phyloP scores from a whole-genome alignment of 257 asterid species.

The Coffea eugenioides region DNA sequence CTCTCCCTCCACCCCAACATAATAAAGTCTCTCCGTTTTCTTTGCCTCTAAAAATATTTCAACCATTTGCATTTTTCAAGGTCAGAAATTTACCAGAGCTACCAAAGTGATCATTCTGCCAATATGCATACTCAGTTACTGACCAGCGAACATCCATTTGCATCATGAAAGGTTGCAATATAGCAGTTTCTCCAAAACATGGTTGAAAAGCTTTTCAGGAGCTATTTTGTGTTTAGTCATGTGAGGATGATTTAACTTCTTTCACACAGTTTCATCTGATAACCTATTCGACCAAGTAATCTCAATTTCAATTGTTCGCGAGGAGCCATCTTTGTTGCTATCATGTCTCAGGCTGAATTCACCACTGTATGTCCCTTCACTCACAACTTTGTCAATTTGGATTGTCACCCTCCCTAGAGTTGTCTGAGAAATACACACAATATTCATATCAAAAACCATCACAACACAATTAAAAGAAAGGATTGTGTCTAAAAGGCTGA shows the following conservation, averaged over 20 bases:
- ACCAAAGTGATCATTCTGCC: neutral
- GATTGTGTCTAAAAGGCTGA: neutral
- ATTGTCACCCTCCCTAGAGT: constrained; percentile 66
- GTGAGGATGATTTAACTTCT: constrained; percentile 5
- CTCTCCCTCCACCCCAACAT: too few relatives aligned
- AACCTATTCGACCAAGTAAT: constrained; percentile 66
- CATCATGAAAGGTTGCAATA: neutral
- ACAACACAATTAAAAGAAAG: neutral
- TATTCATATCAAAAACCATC: constrained; percentile 12
- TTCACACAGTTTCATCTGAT: constrained; percentile 33
- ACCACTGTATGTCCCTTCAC: constrained; percentile 68
- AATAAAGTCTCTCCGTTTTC: constrained; percentile 13
- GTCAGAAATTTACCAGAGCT: constrained; percentile 18
- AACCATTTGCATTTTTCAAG: constrained; percentile 15
- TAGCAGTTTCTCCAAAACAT: neutral
- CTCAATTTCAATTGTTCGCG: constrained; percentile 68
- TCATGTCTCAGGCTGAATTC: constrained; percentile 56
- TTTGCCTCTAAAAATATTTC: constrained; percentile 19
- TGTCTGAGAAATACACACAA: constrained; percentile 44
- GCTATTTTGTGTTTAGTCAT: constrained; percentile 11
- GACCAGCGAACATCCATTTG: constrained; percentile 6
- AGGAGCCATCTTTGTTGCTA: constrained; percentile 49
- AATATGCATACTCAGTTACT: constrained; percentile 20
- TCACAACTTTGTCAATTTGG: constrained; percentile 76
- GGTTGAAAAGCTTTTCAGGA: constrained; percentile 11